Evolutionary conservation across 2,329 filamentous ascomycete species (phyloP).

Genomic region (Hawksworthiomyces lignivorus): DNA sequence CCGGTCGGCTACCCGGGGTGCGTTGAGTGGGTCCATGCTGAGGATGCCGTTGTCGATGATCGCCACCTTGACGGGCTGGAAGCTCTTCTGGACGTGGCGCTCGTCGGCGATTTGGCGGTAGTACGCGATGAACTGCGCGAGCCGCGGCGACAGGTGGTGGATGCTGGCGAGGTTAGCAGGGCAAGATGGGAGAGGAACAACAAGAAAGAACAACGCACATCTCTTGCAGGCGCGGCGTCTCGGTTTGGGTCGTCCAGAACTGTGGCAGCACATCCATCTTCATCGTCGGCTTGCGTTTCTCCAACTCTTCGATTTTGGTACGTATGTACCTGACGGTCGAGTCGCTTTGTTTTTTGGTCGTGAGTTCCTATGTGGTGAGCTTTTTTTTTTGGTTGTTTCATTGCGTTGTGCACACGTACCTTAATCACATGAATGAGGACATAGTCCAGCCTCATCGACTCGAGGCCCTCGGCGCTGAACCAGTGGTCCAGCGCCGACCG

Average conservation of each 20-base stretch:
- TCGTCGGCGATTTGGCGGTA: conserved; percentile 1
- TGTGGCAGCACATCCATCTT: background rate
- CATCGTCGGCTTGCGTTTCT: background rate
- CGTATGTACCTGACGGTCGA: background rate
- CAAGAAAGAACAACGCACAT: background rate
- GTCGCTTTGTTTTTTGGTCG: background rate
- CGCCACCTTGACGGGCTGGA: conserved; percentile 5
- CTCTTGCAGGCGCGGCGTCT: conserved; percentile 2
- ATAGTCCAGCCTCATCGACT: background rate
- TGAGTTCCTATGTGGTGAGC: background rate
- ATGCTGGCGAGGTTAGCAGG: conserved; percentile 1
- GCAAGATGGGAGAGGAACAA: background rate
- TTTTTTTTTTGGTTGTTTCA: background rate
- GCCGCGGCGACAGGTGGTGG: conserved; percentile 2
- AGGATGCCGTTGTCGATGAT: conserved; percentile 13
- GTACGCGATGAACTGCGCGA: conserved; percentile 4
- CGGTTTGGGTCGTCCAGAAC: conserved; percentile 2
- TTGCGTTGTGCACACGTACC: background rate
- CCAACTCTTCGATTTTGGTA: background rate
- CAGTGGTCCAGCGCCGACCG: conserved; percentile 8
- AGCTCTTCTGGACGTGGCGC: background rate
- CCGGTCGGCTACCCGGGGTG: background rate
- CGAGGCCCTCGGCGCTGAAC: conserved; percentile 4
- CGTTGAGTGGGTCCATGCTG: background rate
- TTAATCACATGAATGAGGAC: conserved; percentile 8